These are phyloP conservation scores for Cylindrodendrum hubeiense DNA, from an alignment of 2,329 filamentous ascomycete genomes.

Conservation along the genomic window DNA sequence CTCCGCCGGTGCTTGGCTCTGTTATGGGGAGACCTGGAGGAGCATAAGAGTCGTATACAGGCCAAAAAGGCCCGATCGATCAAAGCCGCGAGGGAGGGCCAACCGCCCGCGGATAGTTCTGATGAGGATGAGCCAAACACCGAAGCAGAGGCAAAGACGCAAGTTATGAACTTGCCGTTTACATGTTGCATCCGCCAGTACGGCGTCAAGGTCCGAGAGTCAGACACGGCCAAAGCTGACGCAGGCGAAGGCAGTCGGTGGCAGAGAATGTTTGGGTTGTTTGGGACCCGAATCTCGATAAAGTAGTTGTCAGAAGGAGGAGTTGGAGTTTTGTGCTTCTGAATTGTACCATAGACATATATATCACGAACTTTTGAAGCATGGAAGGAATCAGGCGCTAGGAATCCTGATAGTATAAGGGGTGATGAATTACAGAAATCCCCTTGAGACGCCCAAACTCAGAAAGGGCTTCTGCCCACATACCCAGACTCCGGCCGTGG, in stretches of 20 bases:
- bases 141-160: slow-evolving; percentile 13
- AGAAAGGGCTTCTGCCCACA: slow-evolving; percentile 29
- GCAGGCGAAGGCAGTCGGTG: slow-evolving; percentile 64
- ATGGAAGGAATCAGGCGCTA: slow-evolving; percentile 13
- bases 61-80: slow-evolving; percentile 44
- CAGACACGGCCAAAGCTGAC: slow-evolving; percentile 57
- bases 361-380: not conserved
- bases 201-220: slow-evolving; percentile 64
- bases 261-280: slow-evolving; percentile 74
- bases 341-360: slow-evolving; percentile 9
- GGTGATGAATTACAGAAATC: slow-evolving; percentile 31
- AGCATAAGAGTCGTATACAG: slow-evolving; percentile 65
- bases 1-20: slow-evolving; percentile 80
- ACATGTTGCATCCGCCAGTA: slow-evolving; percentile 80
- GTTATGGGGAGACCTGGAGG: slow-evolving; percentile 89
- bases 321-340: slow-evolving; percentile 1
- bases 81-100: slow-evolving; percentile 43
- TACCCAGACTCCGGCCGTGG: slow-evolving; percentile 42
- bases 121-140: slow-evolving; percentile 41
- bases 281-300: slow-evolving; percentile 69
- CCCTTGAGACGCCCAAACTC: slow-evolving; percentile 32
- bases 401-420: slow-evolving; percentile 16
- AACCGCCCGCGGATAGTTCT: slow-evolving; percentile 55
- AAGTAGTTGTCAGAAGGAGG: slow-evolving; percentile 4
- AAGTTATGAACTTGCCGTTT: slow-evolving; percentile 70